Percentiles rank a stretch among this genome's conserved stretches.
Evolutionary conservation across 495 filamentous ascomycete genomes (phyloP).

Genomic region (Pyrenopolyporus hunteri): DNA sequence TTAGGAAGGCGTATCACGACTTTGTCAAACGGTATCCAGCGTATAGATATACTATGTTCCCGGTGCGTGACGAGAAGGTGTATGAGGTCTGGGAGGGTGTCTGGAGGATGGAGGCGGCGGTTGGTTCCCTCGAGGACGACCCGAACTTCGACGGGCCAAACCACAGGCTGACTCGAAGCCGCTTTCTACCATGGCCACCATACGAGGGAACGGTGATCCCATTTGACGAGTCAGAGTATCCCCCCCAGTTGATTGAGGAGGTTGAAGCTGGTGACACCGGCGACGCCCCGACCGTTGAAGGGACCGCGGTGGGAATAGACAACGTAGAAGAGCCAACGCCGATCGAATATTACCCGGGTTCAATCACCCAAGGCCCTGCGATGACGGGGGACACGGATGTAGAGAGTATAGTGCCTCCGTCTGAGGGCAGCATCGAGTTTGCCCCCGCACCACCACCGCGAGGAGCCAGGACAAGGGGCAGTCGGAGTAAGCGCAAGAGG

Average conservation of each 20-base stretch:
- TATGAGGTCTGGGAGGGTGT: neutral
- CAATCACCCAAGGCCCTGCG: no score
- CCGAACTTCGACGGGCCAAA: conserved; percentile 1
- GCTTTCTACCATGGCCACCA: conserved; percentile 19
- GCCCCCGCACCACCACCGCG: no score
- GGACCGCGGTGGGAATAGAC: no score
- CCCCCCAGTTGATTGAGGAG: no score
- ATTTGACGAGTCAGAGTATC: neutral
- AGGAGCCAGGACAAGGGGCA: neutral
- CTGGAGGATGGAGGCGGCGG: neutral
- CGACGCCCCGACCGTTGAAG: no score
- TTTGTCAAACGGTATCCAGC: conserved; percentile 20
- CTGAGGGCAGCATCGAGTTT: neutral
- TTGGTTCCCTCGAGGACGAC: conserved; percentile 9
- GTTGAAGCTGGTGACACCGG: no score
- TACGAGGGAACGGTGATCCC: conserved; percentile 8
- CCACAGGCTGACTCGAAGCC: neutral
- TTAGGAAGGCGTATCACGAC: conserved; percentile 2
- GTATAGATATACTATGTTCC: conserved; percentile 23
- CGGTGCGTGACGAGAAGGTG: conserved; percentile 2
- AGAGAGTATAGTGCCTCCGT: no score
- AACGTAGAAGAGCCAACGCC: no score
- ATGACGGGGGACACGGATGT: no score
- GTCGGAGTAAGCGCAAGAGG: neutral
- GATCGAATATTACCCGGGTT: no score